Evolutionary conservation across 2,329 filamentous ascomycete genomes (phyloP), one percentile per base, ranked within the genome.

Genomic region (Ilyonectria sp.): DNA sequence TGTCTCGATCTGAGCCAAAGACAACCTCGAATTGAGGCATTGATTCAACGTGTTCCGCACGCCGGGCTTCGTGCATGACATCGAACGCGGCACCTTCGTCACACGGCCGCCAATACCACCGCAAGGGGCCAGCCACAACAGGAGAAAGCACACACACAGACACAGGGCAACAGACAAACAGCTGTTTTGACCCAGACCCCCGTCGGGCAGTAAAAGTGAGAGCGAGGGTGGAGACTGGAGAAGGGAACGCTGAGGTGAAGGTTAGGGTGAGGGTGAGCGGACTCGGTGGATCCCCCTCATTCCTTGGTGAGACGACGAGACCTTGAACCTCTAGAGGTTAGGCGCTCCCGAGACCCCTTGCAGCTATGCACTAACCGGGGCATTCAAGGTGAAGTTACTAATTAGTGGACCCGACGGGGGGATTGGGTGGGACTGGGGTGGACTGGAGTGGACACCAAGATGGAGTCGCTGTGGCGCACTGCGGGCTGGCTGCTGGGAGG

Each of bases 251-350:
- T 63, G 61, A 63, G 50, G 63, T 62, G 57, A 63, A 67, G 64
- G 54, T 67, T 37, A 55, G 68, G 64, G 54, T 67, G 29, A 55
- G 65, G 53, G 55, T 47, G 43, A 52, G 54, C 44, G 56, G 55
- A 59, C 54, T 23, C 23, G 53, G 58, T 17, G 35, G 46, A 33
- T 21, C 52, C 46, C 11, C 50, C 29, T 54, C 52, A 60, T 65
- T 74, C 70, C 69, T 72, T 26, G 73, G 72, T 75, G 72, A 74
- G 70, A 69, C 73, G 62, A 65, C 53, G 68, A 74, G 69, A 75
- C 74, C 74, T 74, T 69, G 74, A 75, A 73, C 74, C 74, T 72
- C 71, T 75, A 75, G 74, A 75, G 74, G 74, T 76, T 74, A 75
- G 74, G 74, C 72, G 74, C 67, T 74, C 72, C 74, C 72, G 74